These are phyloP conservation scores for Fusarium keratoplasticum DNA, from an alignment of 2,329 filamentous ascomycete genomes.

Conservation along the genomic window DNA sequence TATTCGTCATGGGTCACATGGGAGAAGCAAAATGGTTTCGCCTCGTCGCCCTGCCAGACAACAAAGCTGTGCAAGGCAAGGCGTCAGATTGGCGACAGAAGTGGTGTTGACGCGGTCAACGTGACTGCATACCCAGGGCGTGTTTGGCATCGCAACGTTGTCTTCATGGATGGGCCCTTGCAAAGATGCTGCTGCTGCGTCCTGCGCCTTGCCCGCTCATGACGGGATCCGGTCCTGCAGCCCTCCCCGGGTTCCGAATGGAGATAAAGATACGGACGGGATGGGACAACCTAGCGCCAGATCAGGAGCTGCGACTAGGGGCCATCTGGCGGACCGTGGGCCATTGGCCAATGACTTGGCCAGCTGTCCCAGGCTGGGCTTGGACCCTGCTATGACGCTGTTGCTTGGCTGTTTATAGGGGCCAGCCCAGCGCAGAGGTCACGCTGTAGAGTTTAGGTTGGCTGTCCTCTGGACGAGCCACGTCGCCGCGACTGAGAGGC, in stretches of 20 bases:
- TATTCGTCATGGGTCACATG: conserved; percentile 33
- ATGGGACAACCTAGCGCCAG: conserved; percentile 30
- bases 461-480: conserved; percentile 36
- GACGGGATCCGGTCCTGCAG: conserved; percentile 12
- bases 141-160: conserved; percentile 14
- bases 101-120: conserved; percentile 19
- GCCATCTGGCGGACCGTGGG: conserved; percentile 14
- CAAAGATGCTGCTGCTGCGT: background rate
- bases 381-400: conserved; percentile 32
- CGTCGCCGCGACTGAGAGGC: conserved; percentile 34
- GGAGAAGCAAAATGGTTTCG: conserved; percentile 9
- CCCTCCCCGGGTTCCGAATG: conserved; percentile 33
- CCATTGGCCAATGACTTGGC: conserved; percentile 33
- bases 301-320: conserved; percentile 16
- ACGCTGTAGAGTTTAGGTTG: background rate
- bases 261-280: conserved; percentile 23
- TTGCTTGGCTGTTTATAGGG: conserved; percentile 1
- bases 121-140: conserved; percentile 23
- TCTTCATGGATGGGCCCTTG: conserved; percentile 26
- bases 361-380: background rate
- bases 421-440: conserved; percentile 11
- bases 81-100: conserved; percentile 9
- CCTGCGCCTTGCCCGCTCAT: conserved; percentile 24
- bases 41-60: conserved; percentile 26
- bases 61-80: conserved; percentile 7